These are phyloP conservation scores for Salvia sclarea DNA, from an alignment of 305 asterid species.

Conservation along the genomic window DNA sequence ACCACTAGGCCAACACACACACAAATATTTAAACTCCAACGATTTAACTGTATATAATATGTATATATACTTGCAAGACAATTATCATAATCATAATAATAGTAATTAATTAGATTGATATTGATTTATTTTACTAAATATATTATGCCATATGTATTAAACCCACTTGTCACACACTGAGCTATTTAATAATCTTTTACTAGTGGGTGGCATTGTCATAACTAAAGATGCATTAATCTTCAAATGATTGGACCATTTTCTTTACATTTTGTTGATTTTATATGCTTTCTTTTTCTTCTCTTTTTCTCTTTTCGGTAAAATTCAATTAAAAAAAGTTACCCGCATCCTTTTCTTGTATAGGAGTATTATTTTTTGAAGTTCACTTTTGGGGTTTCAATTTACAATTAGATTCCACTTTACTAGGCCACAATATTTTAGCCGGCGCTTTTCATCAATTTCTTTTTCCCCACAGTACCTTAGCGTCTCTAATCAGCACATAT, in stretches of 20 bases:
- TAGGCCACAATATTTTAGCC: constrained; percentile 1
- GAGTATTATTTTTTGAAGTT: neutral
- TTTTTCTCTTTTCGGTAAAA: neutral
- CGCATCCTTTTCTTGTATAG: neutral
- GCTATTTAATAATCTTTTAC: neutral
- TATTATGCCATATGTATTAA: neutral
- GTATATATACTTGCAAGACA: neutral
- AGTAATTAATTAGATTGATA: neutral
- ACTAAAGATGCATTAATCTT: constrained; percentile 1
- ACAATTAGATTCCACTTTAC: neutral
- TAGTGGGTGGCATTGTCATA: constrained; percentile 12
- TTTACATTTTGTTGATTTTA: neutral
- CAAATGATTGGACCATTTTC: constrained; percentile 24
- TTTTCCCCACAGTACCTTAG: neutral
- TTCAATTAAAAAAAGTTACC: neutral
- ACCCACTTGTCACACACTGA: neutral
- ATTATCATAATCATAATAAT: neutral
- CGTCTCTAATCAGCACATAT: neutral
- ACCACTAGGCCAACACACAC: no score
- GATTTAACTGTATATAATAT: neutral
- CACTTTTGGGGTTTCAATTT: neutral
- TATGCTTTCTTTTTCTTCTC: neutral
- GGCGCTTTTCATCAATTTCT: neutral
- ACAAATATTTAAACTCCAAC: neutral
- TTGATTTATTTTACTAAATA: neutral